A percentile compares a stretch with the other conserved stretches of the same genome.
Conservation (phyloP, 2,329 filamentous ascomycete species). For the Aspergillus niger region DNA sequence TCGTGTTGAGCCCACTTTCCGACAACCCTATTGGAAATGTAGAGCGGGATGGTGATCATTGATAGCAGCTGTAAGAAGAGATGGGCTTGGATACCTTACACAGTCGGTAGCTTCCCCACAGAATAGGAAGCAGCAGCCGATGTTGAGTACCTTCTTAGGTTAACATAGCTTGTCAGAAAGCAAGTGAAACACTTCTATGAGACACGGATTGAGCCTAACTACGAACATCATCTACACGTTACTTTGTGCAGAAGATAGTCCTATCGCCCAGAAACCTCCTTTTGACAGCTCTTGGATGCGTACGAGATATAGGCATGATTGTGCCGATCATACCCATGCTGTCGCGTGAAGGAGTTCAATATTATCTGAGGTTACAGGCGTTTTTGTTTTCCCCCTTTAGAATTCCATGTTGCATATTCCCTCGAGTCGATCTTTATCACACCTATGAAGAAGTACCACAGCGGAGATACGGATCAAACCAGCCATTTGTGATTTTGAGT, state of each 20-base stretch:
- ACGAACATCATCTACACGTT: too few species aligned
- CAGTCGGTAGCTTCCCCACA: background rate
- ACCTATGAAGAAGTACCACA: background rate
- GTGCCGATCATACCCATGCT: too few species aligned
- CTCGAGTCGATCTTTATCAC: background rate
- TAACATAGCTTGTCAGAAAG: background rate
- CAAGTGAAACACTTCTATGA: too few species aligned
- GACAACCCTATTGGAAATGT: background rate
- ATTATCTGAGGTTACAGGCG: too few species aligned
- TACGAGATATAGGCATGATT: too few species aligned
- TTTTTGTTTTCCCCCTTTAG: too few species aligned
- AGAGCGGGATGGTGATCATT: background rate
- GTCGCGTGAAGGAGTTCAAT: too few species aligned
- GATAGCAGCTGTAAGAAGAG: background rate
- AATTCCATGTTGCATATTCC: background rate
- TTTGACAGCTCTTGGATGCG: too few species aligned
- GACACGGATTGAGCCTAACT: too few species aligned
- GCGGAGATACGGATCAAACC: background rate
- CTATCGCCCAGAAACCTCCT: too few species aligned
- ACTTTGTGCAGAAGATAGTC: too few species aligned
- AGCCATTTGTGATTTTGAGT: background rate
- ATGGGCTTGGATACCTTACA: background rate
- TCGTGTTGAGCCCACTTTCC: background rate
- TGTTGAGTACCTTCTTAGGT: background rate
- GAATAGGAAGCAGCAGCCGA: background rate